These are phyloP conservation scores for Ogataea corticis DNA, from an alignment of 805 yeast genomes.

Conservation along the genomic window DNA sequence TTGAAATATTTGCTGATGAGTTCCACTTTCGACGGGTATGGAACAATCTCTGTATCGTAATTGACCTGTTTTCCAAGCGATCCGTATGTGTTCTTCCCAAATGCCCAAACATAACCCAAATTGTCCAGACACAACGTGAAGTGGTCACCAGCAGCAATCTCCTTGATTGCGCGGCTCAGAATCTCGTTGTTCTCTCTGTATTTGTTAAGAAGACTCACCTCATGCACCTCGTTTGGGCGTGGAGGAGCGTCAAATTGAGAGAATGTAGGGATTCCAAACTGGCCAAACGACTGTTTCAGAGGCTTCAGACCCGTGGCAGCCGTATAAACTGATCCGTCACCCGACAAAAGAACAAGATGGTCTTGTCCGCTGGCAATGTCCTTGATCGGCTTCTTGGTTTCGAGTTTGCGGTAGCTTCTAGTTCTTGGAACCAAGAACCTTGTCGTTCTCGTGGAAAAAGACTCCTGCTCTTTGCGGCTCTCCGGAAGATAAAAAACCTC, in stretches of 20 bases:
- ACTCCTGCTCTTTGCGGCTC: slow-evolving; percentile 21
- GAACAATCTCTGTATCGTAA: slow-evolving; percentile 63
- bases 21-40: slow-evolving; percentile 64
- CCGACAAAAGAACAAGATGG: slow-evolving; percentile 67
- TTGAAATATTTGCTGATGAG: slow-evolving; percentile 41
- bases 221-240: slow-evolving; percentile 46
- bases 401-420: slow-evolving; percentile 19
- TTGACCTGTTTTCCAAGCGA: slow-evolving; percentile 74
- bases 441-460: slow-evolving; percentile 6
- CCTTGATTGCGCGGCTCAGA: slow-evolving; percentile 46
- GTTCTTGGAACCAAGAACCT: slow-evolving; percentile 17
- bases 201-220: slow-evolving; percentile 58
- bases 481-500: slow-evolving; percentile 46
- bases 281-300: slow-evolving; percentile 61
- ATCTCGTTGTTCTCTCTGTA: slow-evolving; percentile 30
- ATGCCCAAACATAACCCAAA: slow-evolving; percentile 72
- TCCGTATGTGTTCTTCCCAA: slow-evolving; percentile 86
- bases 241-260: slow-evolving; percentile 67
- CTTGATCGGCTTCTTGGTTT: slow-evolving; percentile 29
- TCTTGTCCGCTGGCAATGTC: slow-evolving; percentile 57
- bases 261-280: slow-evolving; percentile 75
- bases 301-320: slow-evolving; percentile 55
- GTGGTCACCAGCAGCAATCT: slow-evolving; percentile 71
- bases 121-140: slow-evolving; percentile 73
- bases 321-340: slow-evolving; percentile 60